Evolutionary conservation across 2,329 filamentous ascomycete genomes (phyloP).

Genomic region (Alternaria postmessia): DNA sequence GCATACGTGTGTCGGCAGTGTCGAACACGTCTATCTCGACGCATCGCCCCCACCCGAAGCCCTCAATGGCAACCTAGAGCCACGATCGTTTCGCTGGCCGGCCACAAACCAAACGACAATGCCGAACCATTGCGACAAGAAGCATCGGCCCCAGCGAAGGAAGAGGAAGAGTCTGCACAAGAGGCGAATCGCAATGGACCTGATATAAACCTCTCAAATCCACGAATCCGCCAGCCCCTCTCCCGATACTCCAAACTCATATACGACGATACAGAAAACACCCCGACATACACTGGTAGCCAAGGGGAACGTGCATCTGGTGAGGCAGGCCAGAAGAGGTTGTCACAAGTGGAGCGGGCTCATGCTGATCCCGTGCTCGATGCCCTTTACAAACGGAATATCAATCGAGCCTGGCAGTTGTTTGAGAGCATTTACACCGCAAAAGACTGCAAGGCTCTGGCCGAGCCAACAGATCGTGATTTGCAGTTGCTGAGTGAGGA

Average conservation of each 20-base stretch:
- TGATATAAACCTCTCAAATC: background rate
- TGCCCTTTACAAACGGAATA: background rate
- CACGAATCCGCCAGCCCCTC: background rate
- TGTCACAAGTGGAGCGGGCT: background rate
- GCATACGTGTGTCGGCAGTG: constrained; percentile 48
- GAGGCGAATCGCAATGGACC: constrained; percentile 2
- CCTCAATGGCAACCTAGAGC: constrained; percentile 44
- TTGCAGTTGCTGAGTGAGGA: constrained; percentile 25
- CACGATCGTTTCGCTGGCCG: constrained; percentile 43
- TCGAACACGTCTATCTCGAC: constrained; percentile 32
- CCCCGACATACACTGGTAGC: background rate
- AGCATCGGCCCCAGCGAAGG: constrained; percentile 7
- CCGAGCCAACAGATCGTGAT: constrained; percentile 29
- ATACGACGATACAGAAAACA: background rate
- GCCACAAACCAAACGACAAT: constrained; percentile 14
- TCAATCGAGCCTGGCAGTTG: constrained; percentile 37
- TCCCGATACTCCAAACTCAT: constrained; percentile 31
- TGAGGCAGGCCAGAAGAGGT: background rate
- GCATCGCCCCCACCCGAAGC: constrained; percentile 12
- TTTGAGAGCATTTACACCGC: constrained; percentile 41
- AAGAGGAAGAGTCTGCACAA: constrained; percentile 8
- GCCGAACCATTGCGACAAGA: constrained; percentile 14
- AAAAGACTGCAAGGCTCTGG: constrained; percentile 40
- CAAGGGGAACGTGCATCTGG: background rate
- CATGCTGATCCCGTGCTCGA: background rate